A percentile compares a stretch with the other conserved stretches of the same genome.
Evolutionary conservation across 2,329 filamentous ascomycete genomes (phyloP).

Genomic region (Plectosphaerella sp.): DNA sequence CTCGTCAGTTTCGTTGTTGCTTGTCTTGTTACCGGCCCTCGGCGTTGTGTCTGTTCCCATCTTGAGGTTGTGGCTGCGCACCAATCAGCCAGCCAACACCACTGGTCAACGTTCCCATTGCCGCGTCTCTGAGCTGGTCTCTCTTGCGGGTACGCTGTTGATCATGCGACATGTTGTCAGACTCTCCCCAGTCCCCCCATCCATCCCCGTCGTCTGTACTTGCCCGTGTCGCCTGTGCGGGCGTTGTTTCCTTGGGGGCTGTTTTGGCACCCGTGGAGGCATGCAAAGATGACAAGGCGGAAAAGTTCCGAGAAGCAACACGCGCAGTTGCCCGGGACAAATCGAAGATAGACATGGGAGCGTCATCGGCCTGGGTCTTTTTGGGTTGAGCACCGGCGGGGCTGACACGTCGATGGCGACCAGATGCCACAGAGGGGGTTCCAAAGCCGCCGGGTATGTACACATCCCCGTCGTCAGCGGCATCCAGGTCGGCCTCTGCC

Average conservation of each 20-base stretch:
- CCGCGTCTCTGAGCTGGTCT: conserved; percentile 64
- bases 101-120: conserved; percentile 62
- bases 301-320: conserved; percentile 54
- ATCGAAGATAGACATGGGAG: conserved; percentile 62
- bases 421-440: conserved; percentile 19
- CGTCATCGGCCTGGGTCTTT: conserved; percentile 45
- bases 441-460: conserved; percentile 54
- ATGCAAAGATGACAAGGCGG: conserved; percentile 49
- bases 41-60: too few species aligned
- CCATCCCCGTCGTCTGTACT: conserved; percentile 3
- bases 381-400: conserved; percentile 27
- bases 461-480: conserved; percentile 61
- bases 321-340: conserved; percentile 57
- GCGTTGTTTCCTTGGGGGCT: neutral
- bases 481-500: conserved; percentile 63
- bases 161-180: conserved; percentile 19
- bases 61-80: conserved; percentile 27
- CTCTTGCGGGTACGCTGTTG: conserved; percentile 57
- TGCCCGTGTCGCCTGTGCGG: neutral
- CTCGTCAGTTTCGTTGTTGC: too few species aligned
- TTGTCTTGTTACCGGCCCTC: too few species aligned
- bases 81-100: conserved; percentile 66
- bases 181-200: conserved; percentile 12
- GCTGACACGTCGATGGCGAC: conserved; percentile 28
- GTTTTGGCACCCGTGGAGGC: conserved; percentile 26